Evolutionary conservation across 495 filamentous ascomycete species (phyloP).

Genomic region (Lophiotrema nucula): DNA sequence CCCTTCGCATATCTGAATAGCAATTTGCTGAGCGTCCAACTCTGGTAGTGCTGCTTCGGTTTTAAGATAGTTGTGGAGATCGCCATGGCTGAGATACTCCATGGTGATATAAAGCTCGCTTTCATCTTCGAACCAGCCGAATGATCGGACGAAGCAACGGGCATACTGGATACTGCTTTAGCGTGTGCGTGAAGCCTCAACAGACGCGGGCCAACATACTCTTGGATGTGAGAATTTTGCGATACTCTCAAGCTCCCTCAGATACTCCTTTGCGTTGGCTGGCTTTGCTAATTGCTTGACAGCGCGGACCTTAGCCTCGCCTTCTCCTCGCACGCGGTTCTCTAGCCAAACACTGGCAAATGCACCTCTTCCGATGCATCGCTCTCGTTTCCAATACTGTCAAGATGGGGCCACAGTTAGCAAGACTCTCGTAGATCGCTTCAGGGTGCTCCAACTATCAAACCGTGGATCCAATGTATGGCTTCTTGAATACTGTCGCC

Average conservation of each 20-base stretch:
- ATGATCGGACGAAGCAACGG: conserved; percentile 17
- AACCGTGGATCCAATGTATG: no score
- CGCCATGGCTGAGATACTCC: conserved; percentile 16
- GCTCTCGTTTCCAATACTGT: conserved; percentile 13
- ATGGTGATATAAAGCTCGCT: conserved; percentile 13
- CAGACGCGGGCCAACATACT: no score
- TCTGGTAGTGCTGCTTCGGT: background rate
- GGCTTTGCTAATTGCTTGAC: conserved; percentile 17
- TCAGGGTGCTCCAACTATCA: no score
- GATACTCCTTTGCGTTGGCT: background rate
- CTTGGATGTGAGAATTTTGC: conserved; percentile 23
- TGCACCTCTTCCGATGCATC: conserved; percentile 6
- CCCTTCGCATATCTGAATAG: conserved; percentile 12
- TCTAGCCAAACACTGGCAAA: conserved; percentile 20
- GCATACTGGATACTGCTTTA: no score
- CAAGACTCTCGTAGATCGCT: no score
- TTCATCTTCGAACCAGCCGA: conserved; percentile 18
- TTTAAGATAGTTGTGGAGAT: conserved; percentile 12
- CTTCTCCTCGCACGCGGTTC: background rate
- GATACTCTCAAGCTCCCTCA: conserved; percentile 14
- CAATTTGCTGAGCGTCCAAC: conserved; percentile 11
- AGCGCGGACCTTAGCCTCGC: conserved; percentile 4
- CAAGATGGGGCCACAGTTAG: no score
- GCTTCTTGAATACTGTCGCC: no score
- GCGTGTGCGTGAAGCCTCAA: no score